A percentile compares a stretch with the other conserved stretches of the same genome.
These are phyloP conservation scores for Coemansia sp. DNA, from an alignment of 192 early-diverging fungal genomes.

Conservation along the genomic window DNA sequence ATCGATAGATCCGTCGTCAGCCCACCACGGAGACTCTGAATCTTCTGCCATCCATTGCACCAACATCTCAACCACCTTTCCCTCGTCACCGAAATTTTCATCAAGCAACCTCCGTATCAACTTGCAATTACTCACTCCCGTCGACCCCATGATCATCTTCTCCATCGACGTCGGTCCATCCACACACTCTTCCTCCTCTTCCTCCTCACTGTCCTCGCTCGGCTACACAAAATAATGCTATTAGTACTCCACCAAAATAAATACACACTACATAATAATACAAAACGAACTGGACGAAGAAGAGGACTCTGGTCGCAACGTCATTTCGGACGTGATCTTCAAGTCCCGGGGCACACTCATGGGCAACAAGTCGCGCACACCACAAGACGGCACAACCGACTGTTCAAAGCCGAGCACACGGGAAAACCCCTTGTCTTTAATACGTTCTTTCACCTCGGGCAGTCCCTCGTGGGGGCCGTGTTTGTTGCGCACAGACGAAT, in stretches of 20 bases:
- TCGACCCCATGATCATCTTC: slow-evolving; percentile 59
- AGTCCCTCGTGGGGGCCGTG: slow-evolving; percentile 62
- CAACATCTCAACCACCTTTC: slow-evolving; percentile 59
- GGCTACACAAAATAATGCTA: slow-evolving; percentile 6
- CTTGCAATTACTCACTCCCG: slow-evolving; percentile 51
- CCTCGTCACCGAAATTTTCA: slow-evolving; percentile 48
- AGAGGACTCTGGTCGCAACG: not conserved
- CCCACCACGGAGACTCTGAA: slow-evolving; percentile 19
- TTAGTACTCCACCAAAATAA: not conserved
- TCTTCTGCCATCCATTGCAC: slow-evolving; percentile 45
- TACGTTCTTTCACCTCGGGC: slow-evolving; percentile 59
- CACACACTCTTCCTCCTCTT: not conserved
- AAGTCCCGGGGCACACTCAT: not conserved
- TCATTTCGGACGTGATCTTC: not conserved
- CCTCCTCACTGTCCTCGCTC: slow-evolving; percentile 15
- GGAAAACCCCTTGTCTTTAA: slow-evolving; percentile 6
- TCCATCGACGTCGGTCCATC: slow-evolving; percentile 36
- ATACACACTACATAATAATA: slow-evolving; percentile 4
- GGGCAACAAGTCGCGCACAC: not conserved
- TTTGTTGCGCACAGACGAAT: slow-evolving; percentile 70
- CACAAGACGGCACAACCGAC: not conserved
- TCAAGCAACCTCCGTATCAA: slow-evolving; percentile 56
- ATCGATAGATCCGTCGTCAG: slow-evolving; percentile 20
- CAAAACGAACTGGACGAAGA: slow-evolving; percentile 4
- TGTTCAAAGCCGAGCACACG: slow-evolving; percentile 1